Evolutionary conservation across 2,329 filamentous ascomycete genomes (phyloP), one percentile per base, ranked within the genome.

Genomic region (Xenosphaeropsis pyriputrescens): DNA sequence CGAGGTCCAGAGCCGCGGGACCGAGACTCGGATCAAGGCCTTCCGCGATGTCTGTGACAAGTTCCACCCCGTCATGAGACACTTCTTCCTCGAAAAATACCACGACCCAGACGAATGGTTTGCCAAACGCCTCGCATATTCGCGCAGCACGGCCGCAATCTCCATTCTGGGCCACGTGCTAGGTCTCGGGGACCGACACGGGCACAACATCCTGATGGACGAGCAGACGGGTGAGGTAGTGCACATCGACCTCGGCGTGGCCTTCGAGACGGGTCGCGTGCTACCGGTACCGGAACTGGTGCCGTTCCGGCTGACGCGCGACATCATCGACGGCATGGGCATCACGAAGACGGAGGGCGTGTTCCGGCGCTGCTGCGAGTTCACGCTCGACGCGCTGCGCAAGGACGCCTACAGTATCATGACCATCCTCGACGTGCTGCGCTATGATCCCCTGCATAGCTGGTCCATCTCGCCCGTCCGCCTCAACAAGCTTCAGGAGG

Each of bases 21-120:
- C 76, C 8, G 82, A 88, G 19, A 67, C 70, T 7, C 76, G 91
- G 13, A 65, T 94, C 35, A 70, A 72, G 45, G 75, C 74, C 1
- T 99, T 82, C 62, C 77, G 79, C 36, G 79, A 77, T 44, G 78
- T 95, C 2, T 79, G 76, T 5, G 78, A 86, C 4, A 73, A 74
- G 36, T 94, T 96, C 57, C 82, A 86, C 43, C 91, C 93, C 0
- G 91, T 96, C 4, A 83, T 98, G 78, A 76, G 82, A 40, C 93
- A 88, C 62, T 99, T 98, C 62, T 94, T 98, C 57, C 85, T 95
- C 66, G 91, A 99, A 56, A 75, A 82, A 43, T 99, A 94, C 54
- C 70, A 79, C 37, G 85, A 94, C 45, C 91, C 91, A 0, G 89
- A 98, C 53, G 88, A 93, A 48, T 99, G 91, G 91, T 98, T 95